phyloP scores from a whole-genome alignment of 2,329 filamentous ascomycete genomes.

The Aspergillus phoenicis region DNA sequence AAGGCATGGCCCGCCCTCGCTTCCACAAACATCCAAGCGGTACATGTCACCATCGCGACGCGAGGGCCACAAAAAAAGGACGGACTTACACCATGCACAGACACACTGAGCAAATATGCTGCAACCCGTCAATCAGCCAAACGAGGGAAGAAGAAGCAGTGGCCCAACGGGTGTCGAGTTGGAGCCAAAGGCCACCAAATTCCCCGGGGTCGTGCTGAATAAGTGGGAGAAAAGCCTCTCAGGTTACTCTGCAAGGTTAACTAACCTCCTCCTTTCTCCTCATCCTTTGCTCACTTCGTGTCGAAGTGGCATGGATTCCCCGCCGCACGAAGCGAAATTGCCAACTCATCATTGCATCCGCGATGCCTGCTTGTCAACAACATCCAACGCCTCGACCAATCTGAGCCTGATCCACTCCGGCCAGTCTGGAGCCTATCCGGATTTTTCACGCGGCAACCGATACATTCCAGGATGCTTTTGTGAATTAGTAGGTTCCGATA shows the following conservation, averaged over 20 bases:
- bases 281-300: slow-evolving; percentile 19
- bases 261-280: slow-evolving; percentile 11
- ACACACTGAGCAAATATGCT: slow-evolving; percentile 15
- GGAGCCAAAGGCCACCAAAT: slow-evolving; percentile 1
- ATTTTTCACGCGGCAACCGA: slow-evolving; percentile 14
- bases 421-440: slow-evolving; percentile 15
- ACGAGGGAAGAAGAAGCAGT: neutral
- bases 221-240: slow-evolving; percentile 14
- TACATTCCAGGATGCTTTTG: neutral
- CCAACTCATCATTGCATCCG: slow-evolving; percentile 78
- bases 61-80: slow-evolving; percentile 4
- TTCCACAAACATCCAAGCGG: neutral
- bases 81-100: slow-evolving; percentile 19
- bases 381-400: slow-evolving; percentile 23
- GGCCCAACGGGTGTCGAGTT: too few species aligned
- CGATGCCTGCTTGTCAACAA: slow-evolving; percentile 42
- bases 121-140: slow-evolving; percentile 14
- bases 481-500: neutral
- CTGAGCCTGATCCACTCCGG: slow-evolving; percentile 14
- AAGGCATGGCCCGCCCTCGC: neutral
- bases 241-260: slow-evolving; percentile 18
- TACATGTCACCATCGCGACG: slow-evolving; percentile 9
- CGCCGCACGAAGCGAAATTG: slow-evolving; percentile 48
- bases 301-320: slow-evolving; percentile 52
- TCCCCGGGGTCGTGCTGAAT: slow-evolving; percentile 14